phyloP scores from a whole-genome alignment of 371 early-diverging fungal genomes.

The Apophysomyces trapeziformis region DNA sequence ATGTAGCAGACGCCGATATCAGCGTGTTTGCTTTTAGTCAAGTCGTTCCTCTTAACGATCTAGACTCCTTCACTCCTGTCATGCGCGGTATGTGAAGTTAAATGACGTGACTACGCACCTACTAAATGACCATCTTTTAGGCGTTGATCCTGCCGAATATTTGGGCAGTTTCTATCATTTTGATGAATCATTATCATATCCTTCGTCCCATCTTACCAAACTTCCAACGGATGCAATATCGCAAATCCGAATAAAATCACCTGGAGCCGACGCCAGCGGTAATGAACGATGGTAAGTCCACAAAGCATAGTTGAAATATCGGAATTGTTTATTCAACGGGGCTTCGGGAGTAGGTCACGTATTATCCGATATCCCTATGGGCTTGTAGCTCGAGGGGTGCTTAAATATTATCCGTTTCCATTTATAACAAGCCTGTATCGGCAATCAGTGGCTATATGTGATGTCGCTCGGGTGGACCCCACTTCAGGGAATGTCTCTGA shows the following conservation, averaged over 20 bases:
- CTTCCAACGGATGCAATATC: constrained; percentile 41
- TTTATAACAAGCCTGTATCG: constrained; percentile 23
- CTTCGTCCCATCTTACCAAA: constrained; percentile 31
- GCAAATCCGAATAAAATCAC: constrained; percentile 67
- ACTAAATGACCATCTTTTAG: constrained; percentile 14
- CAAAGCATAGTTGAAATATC: neutral
- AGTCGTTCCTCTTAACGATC: constrained; percentile 32
- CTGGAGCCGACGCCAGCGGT: constrained; percentile 61
- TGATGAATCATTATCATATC: constrained; percentile 61
- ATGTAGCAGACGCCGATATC: constrained; percentile 60
- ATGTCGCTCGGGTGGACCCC: constrained; percentile 48
- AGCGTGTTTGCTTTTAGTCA: constrained; percentile 69
- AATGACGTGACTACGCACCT: too few species aligned
- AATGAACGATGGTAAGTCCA: constrained; percentile 48
- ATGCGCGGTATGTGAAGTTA: too few species aligned
- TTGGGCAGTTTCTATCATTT: constrained; percentile 61
- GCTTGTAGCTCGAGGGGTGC: constrained; percentile 65
- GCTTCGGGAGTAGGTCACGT: constrained; percentile 38
- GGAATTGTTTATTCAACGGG: neutral
- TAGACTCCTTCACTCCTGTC: neutral
- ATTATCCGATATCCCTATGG: constrained; percentile 67
- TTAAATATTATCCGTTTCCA: constrained; percentile 57
- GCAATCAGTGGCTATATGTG: constrained; percentile 47
- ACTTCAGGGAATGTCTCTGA: constrained; percentile 36
- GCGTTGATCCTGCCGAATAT: constrained; percentile 60